Evolutionary conservation across 1,284 basidiomycete genomes (phyloP), one percentile per base, ranked within the genome.

Genomic region (Bondarzewia mesenterica): DNA sequence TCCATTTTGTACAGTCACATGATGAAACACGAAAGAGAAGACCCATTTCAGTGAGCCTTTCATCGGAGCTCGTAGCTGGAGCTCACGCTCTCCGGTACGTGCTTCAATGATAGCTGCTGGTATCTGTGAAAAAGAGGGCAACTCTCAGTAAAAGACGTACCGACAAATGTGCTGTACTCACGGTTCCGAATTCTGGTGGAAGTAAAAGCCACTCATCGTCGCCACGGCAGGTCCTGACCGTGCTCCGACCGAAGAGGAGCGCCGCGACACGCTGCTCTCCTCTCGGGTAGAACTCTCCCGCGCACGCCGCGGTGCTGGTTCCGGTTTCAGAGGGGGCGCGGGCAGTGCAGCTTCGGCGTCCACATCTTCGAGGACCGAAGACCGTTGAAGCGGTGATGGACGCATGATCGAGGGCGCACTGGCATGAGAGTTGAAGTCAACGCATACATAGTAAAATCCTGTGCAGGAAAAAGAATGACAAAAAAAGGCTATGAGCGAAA

Each of bases 151-250:
- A 45, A 29, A 10, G 15, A 4, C 38, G 37, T 8, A n/a, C n/a
- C n/a, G n/a, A n/a, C n/a, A n/a, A n/a, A n/a, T n/a, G n/a, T n/a
- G 21, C 21, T 15, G 18, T 21, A 79, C 85, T 68, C 61, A 91
- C 81, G 88, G 88, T 59, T 91, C 88, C 48, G 85, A 89, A 59
- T 89, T 87, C 70, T 87, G 85, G 69, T 96, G 93, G 69, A 89
- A 96, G 69, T 96, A 97, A 68, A 91, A 95, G 22, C 90, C 89
- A 54, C 78, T 85, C 86, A 93, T 92, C 40, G 78, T 82, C 15
- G 84, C 84, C 49, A 75, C 73, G 55, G 48, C 57, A 36, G 46
- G 60, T 54, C 32, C 63, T 57, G 46, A 54, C 53, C 55, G 53
- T 27, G 49, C 58, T 52, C 48, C 59, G 54, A 42, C 48, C 37